Evolutionary conservation across 768 basidiomycete genomes (phyloP).

Genomic region (Boletus rufocinnamomeus): DNA sequence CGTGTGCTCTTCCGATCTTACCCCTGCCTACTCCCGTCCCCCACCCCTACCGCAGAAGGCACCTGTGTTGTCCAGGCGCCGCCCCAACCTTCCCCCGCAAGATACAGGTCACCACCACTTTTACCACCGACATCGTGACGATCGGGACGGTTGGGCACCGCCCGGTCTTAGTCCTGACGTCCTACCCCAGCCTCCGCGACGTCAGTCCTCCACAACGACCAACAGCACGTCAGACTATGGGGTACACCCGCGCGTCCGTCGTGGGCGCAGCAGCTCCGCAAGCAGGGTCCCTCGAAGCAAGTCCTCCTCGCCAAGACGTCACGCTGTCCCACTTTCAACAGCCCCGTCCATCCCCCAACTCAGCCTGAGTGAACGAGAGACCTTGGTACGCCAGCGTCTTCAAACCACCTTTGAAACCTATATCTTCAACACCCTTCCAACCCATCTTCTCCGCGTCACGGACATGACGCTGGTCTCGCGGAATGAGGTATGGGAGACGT

Average conservation of each 20-base stretch:
- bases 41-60: slow-evolving; percentile 11
- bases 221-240: slow-evolving; percentile 24
- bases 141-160: slow-evolving; percentile 19
- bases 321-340: slow-evolving; percentile 16
- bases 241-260: slow-evolving; percentile 18
- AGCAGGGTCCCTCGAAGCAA: slow-evolving; percentile 17
- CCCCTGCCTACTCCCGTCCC: slow-evolving; percentile 8
- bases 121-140: slow-evolving; percentile 27
- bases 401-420: slow-evolving; percentile 27
- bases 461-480: slow-evolving; percentile 27
- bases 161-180: slow-evolving; percentile 17
- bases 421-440: slow-evolving; percentile 29
- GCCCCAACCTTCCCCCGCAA: slow-evolving; percentile 12
- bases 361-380: slow-evolving; percentile 24
- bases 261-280: slow-evolving; percentile 22
- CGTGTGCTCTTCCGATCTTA: too few species aligned
- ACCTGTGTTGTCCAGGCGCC: slow-evolving; percentile 15
- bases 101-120: slow-evolving; percentile 10
- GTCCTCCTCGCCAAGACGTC: slow-evolving; percentile 25
- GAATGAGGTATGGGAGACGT: slow-evolving; percentile 23
- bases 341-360: slow-evolving; percentile 21
- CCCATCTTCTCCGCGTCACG: slow-evolving; percentile 23
- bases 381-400: slow-evolving; percentile 23
- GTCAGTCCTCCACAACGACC: slow-evolving; percentile 21
- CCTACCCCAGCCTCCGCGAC: slow-evolving; percentile 16